Conservation (phyloP, 2,329 filamentous ascomycete species). For the Aspergillus costaricaensis region DNA sequence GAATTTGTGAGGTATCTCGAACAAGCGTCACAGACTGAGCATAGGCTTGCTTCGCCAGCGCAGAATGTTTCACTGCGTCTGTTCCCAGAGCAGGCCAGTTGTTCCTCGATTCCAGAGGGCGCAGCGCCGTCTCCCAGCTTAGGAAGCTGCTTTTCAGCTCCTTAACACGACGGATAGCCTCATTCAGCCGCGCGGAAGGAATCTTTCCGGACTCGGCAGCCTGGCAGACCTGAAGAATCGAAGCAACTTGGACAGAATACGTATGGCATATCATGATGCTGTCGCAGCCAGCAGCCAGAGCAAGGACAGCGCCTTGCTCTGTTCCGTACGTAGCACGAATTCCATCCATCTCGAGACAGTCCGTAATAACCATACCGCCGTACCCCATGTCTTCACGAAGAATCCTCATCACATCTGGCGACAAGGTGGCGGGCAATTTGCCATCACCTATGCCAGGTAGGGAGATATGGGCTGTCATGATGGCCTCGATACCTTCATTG, state of each 20-base stretch:
- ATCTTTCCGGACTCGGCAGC: conserved; percentile 41
- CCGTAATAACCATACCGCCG: conserved; percentile 48
- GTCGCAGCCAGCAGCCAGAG: conserved; percentile 47
- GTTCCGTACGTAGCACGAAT: conserved; percentile 46
- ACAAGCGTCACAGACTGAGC: conserved; percentile 45
- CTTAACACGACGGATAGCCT: conserved; percentile 39
- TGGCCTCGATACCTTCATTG: conserved; percentile 44
- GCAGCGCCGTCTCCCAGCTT: conserved; percentile 34
- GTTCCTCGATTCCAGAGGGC: conserved; percentile 16
- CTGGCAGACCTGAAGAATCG: conserved; percentile 42
- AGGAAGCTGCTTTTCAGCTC: conserved; percentile 41
- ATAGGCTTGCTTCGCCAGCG: conserved; percentile 39
- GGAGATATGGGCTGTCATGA: conserved; percentile 51
- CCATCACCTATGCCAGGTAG: conserved; percentile 38
- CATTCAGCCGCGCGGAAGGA: conserved; percentile 32
- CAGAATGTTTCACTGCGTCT: conserved; percentile 17
- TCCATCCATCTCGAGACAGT: conserved; percentile 51
- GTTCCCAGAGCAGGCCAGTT: conserved; percentile 28
- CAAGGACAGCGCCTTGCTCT: conserved; percentile 43
- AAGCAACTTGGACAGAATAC: conserved; percentile 42
- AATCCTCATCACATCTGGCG: conserved; percentile 39
- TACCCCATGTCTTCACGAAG: conserved; percentile 47
- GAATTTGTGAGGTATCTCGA: conserved; percentile 29
- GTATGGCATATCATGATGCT: conserved; percentile 52
- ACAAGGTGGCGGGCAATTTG: conserved; percentile 45